Conservation (phyloP, 345 rosid genomes). For the Alliaria petiolata region DNA sequence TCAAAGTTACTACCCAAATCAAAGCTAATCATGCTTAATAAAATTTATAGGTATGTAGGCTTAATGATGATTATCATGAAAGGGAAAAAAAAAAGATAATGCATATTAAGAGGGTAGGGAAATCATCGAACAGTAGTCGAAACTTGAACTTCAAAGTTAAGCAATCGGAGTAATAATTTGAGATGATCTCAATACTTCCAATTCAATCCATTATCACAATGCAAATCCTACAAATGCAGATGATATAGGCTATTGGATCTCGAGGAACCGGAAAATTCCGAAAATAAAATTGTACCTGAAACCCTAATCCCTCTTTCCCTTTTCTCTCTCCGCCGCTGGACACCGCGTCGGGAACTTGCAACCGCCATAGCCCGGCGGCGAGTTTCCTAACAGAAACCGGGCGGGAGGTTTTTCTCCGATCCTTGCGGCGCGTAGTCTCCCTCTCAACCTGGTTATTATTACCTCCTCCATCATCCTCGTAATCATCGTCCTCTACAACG, state of each 20-base stretch:
- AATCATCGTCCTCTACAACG: conserved; percentile 38
- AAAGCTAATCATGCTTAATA: background rate
- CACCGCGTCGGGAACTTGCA: conserved; percentile 56
- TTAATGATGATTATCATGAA: background rate
- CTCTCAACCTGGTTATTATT: conserved; percentile 24
- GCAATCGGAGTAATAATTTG: background rate
- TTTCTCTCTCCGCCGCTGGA: conserved; percentile 36
- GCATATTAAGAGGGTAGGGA: background rate
- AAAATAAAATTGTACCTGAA: conserved; percentile 42
- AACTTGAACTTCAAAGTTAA: conserved; percentile 12
- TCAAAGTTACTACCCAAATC: background rate
- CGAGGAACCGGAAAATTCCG: background rate
- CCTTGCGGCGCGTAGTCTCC: conserved; percentile 32
- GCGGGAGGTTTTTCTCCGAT: conserved; percentile 26
- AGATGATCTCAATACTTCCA: background rate
- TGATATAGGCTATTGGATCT: background rate
- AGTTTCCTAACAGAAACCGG: conserved; percentile 81
- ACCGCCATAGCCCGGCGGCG: conserved; percentile 84
- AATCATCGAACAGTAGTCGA: background rate
- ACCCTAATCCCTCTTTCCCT: conserved; percentile 50
- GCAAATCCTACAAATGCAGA: conserved; percentile 8
- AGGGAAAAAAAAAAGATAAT: background rate
- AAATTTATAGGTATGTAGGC: background rate
- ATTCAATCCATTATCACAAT: background rate
- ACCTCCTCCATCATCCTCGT: conserved; percentile 38